Base-by-base conservation (phyloP, 371 early-diverging fungal species). In the Blakeslea trispora region DNA sequence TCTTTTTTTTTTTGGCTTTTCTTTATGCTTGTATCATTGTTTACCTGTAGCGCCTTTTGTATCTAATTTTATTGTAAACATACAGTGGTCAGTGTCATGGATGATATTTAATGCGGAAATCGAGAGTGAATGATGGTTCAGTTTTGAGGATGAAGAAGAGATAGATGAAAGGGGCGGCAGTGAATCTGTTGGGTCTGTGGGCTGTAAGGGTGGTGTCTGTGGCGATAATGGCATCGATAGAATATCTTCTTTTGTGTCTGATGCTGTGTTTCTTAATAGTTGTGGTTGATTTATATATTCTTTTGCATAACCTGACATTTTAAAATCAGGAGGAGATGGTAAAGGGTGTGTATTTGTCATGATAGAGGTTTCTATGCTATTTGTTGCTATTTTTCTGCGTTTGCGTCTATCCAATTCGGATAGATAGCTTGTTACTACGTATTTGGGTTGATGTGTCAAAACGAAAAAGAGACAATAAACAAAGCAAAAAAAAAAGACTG, bases 51-150 rank as follows among this genome's bases (percentile, higher is more conserved):
- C 62, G 23, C 63, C 63, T 41, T 61, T 45, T 21, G 34, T 43
- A 39, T 67, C 63, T 21, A 67, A 59, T 17, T 18, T 14, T 3
- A 62, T 48, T 47, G 55, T 67, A 53, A 67, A 67, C 67, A 67
- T 67, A 40, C 56, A 67, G 43, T 48, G 32, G 37, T 28, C 50
- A 14, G 51, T 40, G 32, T 67, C 67, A 55, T 67, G 67, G 11
- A 62, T 32, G n/a, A 66, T 54, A 42, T 60, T 46, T n/a, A 23
- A 44, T 13, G 22, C 32, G 43, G 23, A n/a, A n/a, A 24, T n/a
- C 21, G 40, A 31, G 19, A 15, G 41, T 13, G 9, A 22, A 40
- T n/a, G 32, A 19, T 45, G 18, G 17, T 39, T 45, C 22, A 2
- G 5, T 51, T 13, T 31, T 51, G 23, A 18, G 10, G 13, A 1